Evolutionary conservation across 345 rosid species (phyloP), one percentile per base, ranked within the genome.

Genomic region (Heritiera fomes): DNA sequence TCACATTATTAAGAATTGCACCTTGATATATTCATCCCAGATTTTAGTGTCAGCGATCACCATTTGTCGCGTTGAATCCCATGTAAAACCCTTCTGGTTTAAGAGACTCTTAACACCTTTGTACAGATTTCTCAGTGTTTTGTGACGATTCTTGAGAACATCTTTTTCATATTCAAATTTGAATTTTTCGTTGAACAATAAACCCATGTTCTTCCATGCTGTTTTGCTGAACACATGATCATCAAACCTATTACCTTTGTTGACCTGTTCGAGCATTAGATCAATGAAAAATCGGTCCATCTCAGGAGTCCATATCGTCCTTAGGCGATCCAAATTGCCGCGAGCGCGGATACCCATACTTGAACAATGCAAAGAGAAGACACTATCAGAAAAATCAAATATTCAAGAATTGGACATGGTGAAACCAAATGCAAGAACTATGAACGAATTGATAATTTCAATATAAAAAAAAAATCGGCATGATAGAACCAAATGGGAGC

Each of bases 291-390:
- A 91, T n/a, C 87, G 69, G 78, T 94, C 94, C 97, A 91, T 94
- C 79, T 94, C 97, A 30, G 90, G 93, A 1, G 97, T 91, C 97
- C 97, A 94, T 75, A 90, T 85, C 11, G 97, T 94, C 87, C 97
- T 88, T 60, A 87, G 73, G 18, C 92, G 88, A 73, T 88, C 92
- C 30, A 77, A 78, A 0, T 85, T 75, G 56, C 59, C 83, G 40
- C 82, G 83, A 11, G 85, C 79, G 28, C 77, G 80, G 50, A 78
- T 65, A 17, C 86, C 88, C 91, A 88, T 87, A 8, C 72, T 77
- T 65, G 78, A 76, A 79, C 74, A 82, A 60, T 55, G 49, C 64
- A 53, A 50, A 82, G 28, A 63, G 8, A 49, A 68, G 53, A 46
- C 30, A 83, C 23, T 8, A 32, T 50, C 43, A 58, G 32, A 66